Evolutionary conservation across 1,139 yeast species (phyloP), one percentile per base, ranked within the genome.

Genomic region (Lodderomyces metapsilosis): DNA sequence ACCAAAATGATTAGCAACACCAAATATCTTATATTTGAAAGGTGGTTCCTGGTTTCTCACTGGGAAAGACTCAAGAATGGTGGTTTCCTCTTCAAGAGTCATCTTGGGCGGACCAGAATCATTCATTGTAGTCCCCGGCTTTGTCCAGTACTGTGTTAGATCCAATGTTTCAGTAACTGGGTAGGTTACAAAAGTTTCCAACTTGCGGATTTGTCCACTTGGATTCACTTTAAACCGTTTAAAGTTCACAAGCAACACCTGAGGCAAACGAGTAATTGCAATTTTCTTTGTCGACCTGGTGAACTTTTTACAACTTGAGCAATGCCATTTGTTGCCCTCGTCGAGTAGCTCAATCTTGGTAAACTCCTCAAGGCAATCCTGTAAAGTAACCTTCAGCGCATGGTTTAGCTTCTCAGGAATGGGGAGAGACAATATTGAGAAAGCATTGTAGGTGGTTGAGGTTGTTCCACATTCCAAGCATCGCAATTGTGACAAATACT

Each of bases 1-100:
- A 2, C 98, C 98, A 48, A 71, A 77, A 62, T 92, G 98, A 52
- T 88, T 86, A n/a, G 91, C 92, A 24, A 91, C 95, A 0, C 86
- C 95, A 52, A 82, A 87, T 28, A 92, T 64, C 50, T 79, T 80
- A 60, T 91, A 92, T 27, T 76, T 68, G 61, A 86, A 89, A 2
- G 96, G 96, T 1, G 95, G 84, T 0, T 61, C 59, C 61, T 89
- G 97, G 18, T 87, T 89, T 49, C 96, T 69, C 0, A 70, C 56
- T 0, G 95, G 94, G 35, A 86, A 65, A 9, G 77, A 70, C 2
- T 69, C 52, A 32, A 84, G 59, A 33, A 73, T 62, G 34, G 61
- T 54, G n/a, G 58, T 54, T n/a, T 64, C 62, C 40, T 64, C 51
- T 43, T 71, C 48, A 50, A 73, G 62, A 1, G 47, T 42, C 37